These are phyloP conservation scores for Lachnum nothofagi DNA, from an alignment of 2,329 filamentous ascomycete genomes.

Conservation along the genomic window DNA sequence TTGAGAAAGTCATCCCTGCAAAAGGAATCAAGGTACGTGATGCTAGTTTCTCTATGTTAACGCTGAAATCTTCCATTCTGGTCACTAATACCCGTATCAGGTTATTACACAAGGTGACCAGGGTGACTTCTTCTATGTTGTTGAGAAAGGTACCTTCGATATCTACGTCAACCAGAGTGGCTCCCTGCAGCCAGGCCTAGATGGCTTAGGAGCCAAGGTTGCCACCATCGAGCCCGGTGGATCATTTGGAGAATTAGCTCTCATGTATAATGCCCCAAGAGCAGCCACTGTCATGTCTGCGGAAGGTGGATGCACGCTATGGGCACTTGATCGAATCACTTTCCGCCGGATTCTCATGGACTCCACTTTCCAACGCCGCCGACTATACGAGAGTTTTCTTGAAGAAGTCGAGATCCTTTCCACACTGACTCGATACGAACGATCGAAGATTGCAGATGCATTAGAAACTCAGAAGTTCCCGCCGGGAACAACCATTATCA, in stretches of 20 bases:
- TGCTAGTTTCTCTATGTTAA: background rate
- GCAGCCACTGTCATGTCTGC: slow-evolving; percentile 88
- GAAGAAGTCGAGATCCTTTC: slow-evolving; percentile 86
- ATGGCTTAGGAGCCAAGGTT: slow-evolving; percentile 80
- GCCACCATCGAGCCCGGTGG: slow-evolving; percentile 78
- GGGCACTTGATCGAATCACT: slow-evolving; percentile 91
- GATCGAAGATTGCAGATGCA: slow-evolving; percentile 95
- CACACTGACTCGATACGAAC: slow-evolving; percentile 82
- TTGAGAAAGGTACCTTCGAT: slow-evolving; percentile 85
- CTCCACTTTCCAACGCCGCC: slow-evolving; percentile 88
- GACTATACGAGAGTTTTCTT: slow-evolving; percentile 95
- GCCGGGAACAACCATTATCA: slow-evolving; percentile 76
- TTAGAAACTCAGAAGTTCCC: slow-evolving; percentile 85
- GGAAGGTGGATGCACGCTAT: slow-evolving; percentile 73
- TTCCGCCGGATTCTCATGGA: slow-evolving; percentile 99
- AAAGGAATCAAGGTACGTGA: slow-evolving; percentile 65
- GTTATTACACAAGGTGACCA: slow-evolving; percentile 94
- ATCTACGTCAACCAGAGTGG: slow-evolving; percentile 82
- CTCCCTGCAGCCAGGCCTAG: slow-evolving; percentile 68
- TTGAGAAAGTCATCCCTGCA: slow-evolving; percentile 91
- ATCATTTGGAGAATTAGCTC: slow-evolving; percentile 90
- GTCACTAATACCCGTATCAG: slow-evolving; percentile 43
- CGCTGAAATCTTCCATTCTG: background rate
- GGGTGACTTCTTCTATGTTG: slow-evolving; percentile 96
- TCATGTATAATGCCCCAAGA: slow-evolving; percentile 98